phyloP scores from a whole-genome alignment of 805 yeast species.

The Jamesozyma jinghongensis region DNA sequence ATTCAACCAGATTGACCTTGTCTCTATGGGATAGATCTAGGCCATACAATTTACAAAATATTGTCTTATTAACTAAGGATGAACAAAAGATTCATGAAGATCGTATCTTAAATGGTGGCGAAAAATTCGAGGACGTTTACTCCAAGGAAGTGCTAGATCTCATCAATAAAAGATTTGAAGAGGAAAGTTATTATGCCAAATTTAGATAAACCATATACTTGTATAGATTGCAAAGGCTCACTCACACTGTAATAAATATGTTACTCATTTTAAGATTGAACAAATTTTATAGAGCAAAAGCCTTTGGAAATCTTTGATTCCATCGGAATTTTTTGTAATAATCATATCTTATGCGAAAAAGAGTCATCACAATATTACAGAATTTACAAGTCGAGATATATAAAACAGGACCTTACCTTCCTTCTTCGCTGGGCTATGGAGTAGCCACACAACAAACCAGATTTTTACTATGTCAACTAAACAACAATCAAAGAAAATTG shows the following conservation, averaged over 20 bases:
- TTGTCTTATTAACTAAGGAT: slow-evolving; percentile 80
- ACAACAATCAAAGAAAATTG: slow-evolving; percentile 30
- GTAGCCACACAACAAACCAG: no score
- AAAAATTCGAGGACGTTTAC: slow-evolving; percentile 54
- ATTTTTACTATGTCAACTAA: slow-evolving; percentile 3
- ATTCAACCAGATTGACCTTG: slow-evolving; percentile 67
- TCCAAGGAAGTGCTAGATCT: slow-evolving; percentile 44
- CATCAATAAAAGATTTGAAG: slow-evolving; percentile 57
- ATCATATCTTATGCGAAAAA: no score
- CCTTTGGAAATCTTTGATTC: no score
- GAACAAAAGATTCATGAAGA: slow-evolving; percentile 78
- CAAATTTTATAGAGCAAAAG: no score
- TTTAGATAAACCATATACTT: slow-evolving; percentile 22
- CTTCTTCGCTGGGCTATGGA: no score
- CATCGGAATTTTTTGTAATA: no score
- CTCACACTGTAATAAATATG: no score
- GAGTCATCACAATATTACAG: no score
- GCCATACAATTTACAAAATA: slow-evolving; percentile 63
- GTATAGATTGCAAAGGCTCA: no score
- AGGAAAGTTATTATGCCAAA: slow-evolving; percentile 65
- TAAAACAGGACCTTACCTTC: no score
- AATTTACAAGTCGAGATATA: no score
- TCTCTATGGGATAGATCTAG: slow-evolving; percentile 74
- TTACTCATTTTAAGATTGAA: background rate
- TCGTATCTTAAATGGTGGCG: slow-evolving; percentile 62